Evolutionary conservation across 495 filamentous ascomycete genomes (phyloP), one percentile per base, ranked within the genome.

Genomic region (Penicillium roqueforti): DNA sequence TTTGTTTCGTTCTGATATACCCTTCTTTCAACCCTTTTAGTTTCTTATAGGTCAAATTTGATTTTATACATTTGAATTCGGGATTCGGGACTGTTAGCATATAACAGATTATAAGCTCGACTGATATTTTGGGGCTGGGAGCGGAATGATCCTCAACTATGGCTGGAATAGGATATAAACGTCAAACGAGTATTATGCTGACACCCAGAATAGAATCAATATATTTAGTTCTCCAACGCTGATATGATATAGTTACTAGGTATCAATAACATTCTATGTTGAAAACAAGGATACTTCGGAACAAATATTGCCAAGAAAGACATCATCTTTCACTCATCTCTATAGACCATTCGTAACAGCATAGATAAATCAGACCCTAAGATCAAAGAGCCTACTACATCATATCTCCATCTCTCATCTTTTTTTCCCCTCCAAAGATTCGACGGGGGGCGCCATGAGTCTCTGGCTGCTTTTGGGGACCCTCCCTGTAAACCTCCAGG

Each of bases 321-420:
- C 54, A 63, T 61, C 59, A 61, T 66, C 50, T 63, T 66, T 63
- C 60, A 65, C 67, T 68, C 66, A 69, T 66, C 68, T 76, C 68
- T 72, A 71, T 70, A 77, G 65, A 68, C 69, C 69, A 71, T 68
- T 70, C 75, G 70, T 77, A 74, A 78, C 75, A 68, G 63, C 71
- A 73, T 74, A 68, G 69, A 68, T 63, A 65, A 67, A 65, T 66
- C 59, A 60, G 54, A 63, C 57, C 45, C 50, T 38, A 25, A 32
- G 43, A 56, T 52, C 51, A 32, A 52, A 54, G 60, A 55, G 53
- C 57, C 56, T 59, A 58, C 60, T 57, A 57, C 61, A 56, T 67
- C 42, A 56, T 52, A 48, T 45, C 55, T 52, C 53, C 16, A 51
- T 51, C 36, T 47, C 46, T 49, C 47, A 36, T 58, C 34, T 39